Evolutionary conservation across 1,139 yeast genomes (phyloP).

Genomic region (Tardiomyces depauwii): DNA sequence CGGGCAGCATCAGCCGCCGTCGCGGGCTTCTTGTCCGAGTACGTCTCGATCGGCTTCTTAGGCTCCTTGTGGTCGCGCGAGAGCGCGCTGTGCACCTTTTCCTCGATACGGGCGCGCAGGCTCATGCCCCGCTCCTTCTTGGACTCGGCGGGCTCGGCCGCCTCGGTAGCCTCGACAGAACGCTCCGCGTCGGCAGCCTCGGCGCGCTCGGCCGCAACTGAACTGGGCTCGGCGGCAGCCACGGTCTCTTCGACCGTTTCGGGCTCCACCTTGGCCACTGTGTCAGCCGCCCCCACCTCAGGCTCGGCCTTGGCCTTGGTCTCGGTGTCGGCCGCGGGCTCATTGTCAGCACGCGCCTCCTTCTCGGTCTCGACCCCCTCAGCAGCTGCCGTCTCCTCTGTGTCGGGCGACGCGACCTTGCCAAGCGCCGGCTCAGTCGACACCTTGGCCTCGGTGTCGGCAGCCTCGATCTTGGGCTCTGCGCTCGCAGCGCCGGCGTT

Average conservation of each 20-base stretch:
- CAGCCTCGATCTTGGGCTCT: no score
- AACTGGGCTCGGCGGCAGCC: neutral
- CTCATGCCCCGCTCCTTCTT: neutral
- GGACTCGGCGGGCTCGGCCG: constrained; percentile 12
- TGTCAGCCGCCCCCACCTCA: constrained; percentile 3
- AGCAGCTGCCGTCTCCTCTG: neutral
- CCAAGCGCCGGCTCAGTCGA: no score
- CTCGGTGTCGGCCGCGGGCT: constrained; percentile 1
- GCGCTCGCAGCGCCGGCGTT: no score
- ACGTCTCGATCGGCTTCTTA: neutral
- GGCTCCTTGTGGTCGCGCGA: neutral
- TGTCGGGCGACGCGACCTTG: no score
- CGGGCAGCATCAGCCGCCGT: constrained; percentile 1
- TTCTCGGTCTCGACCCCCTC: neutral
- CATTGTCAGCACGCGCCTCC: no score
- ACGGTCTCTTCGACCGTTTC: neutral
- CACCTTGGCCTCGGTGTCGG: no score
- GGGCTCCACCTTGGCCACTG: constrained; percentile 2
- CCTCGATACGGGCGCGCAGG: neutral
- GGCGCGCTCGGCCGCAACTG: constrained; percentile 1
- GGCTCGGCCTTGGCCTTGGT: constrained; percentile 4
- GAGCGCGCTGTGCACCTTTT: neutral
- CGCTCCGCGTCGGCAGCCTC: constrained; percentile 1
- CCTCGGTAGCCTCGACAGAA: constrained; percentile 12
- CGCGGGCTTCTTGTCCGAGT: neutral